Percentiles rank a stretch among this genome's conserved stretches.
phyloP scores from a whole-genome alignment of 768 basidiomycete species.

The Serendipita indica region DNA sequence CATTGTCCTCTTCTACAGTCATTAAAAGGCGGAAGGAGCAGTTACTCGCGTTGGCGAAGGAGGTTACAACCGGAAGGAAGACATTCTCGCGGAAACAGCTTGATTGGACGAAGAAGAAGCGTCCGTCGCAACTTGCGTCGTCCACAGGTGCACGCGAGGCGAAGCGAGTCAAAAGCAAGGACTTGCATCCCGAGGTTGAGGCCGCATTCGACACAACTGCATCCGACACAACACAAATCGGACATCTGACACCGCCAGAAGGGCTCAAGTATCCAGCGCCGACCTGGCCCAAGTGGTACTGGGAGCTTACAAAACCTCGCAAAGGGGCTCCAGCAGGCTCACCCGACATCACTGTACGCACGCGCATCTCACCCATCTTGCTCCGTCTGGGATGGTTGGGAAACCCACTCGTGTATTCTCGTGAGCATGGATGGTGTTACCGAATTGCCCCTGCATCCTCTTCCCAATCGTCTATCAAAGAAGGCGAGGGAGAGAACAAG shows the following conservation, averaged over 20 bases:
- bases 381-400: constrained; percentile 78
- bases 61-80: constrained; percentile 14
- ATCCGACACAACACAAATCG: too few species aligned
- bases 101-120: constrained; percentile 38
- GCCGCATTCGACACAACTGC: too few species aligned
- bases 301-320: constrained; percentile 69
- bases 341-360: constrained; percentile 75
- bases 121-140: neutral
- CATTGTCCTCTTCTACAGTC: constrained; percentile 32
- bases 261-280: neutral
- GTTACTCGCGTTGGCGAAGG: constrained; percentile 24
- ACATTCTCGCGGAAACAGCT: constrained; percentile 46
- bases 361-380: constrained; percentile 68
- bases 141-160: too few species aligned
- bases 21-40: constrained; percentile 21
- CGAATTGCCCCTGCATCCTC: constrained; percentile 37
- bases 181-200: too few species aligned
- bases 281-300: constrained; percentile 94
- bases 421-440: constrained; percentile 84
- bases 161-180: too few species aligned
- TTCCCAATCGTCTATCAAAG: neutral
- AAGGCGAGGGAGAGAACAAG: constrained; percentile 12
- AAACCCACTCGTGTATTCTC: constrained; percentile 71
- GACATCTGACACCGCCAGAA: too few species aligned
- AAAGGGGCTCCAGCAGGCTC: constrained; percentile 51